A percentile compares a stretch with the other conserved stretches of the same genome.
phyloP scores from a whole-genome alignment of 805 yeast species.

The Lachancea meyersii region DNA sequence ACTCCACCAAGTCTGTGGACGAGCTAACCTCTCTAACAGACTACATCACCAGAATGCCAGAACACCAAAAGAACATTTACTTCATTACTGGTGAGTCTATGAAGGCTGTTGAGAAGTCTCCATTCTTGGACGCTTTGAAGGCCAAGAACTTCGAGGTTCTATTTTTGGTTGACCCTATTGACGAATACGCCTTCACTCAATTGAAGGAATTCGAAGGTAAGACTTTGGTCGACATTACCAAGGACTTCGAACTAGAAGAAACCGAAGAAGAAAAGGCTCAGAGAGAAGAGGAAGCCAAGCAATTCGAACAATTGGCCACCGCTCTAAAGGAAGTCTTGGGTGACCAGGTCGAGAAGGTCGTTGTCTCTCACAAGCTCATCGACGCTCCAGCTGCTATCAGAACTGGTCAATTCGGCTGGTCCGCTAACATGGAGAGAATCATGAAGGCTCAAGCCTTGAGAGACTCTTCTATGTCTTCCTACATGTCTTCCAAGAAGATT shows the following conservation, averaged over 20 bases:
- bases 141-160: constrained; percentile 98
- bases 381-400: constrained; percentile 99
- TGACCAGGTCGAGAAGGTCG: constrained; percentile 98
- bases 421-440: constrained; percentile 99
- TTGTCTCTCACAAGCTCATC: constrained; percentile 92
- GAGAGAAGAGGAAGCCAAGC: constrained; percentile 90
- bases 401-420: constrained; percentile 99
- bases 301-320: constrained; percentile 88
- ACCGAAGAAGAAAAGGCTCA: constrained; percentile 93
- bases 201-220: constrained; percentile 99
- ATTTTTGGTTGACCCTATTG: constrained; percentile 98
- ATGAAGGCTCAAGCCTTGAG: constrained; percentile 99
- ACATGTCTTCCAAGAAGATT: constrained; percentile 99
- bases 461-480: constrained; percentile 96
- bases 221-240: constrained; percentile 97
- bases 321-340: constrained; percentile 96
- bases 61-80: constrained; percentile 99
- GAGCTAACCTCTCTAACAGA: constrained; percentile 93
- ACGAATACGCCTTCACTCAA: constrained; percentile 98
- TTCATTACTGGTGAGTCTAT: constrained; percentile 98
- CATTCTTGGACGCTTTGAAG: constrained; percentile 97
- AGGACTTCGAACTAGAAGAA: constrained; percentile 98
- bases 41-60: constrained; percentile 99
- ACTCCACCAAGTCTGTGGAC: constrained; percentile 92
- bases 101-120: constrained; percentile 97